A percentile compares a stretch with the other conserved stretches of the same genome.
phyloP scores from a whole-genome alignment of 2,329 filamentous ascomycete genomes.

The Pezizomycotina sp. region DNA sequence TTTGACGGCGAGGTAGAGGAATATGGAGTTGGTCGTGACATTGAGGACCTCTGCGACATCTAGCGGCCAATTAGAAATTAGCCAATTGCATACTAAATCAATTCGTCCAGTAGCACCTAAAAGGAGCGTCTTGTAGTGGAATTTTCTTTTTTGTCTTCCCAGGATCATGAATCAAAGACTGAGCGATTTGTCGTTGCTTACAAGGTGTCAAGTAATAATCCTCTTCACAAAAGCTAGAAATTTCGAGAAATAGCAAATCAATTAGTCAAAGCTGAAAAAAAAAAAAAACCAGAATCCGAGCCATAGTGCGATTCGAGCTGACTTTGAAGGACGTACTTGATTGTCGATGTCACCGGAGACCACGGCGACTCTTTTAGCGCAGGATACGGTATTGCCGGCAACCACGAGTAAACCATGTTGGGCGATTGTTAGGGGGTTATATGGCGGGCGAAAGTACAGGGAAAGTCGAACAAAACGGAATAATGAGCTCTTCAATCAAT shows the following conservation, averaged over 20 bases:
- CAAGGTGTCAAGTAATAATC: constrained; percentile 24
- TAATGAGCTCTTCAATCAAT: background rate
- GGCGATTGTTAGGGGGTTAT: background rate
- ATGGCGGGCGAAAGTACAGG: constrained; percentile 1
- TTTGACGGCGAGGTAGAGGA: constrained; percentile 59
- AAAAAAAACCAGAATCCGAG: background rate
- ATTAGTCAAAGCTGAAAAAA: background rate
- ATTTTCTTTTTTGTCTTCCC: background rate
- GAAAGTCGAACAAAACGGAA: constrained; percentile 1
- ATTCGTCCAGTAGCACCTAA: background rate
- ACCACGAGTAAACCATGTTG: constrained; percentile 11
- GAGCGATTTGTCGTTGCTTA: constrained; percentile 10
- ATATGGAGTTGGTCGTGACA: constrained; percentile 66
- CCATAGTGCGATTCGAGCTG: too few species aligned
- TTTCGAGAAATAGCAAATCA: background rate
- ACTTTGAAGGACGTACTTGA: constrained; percentile 20
- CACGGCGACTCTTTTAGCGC: constrained; percentile 19
- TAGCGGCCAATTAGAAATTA: constrained; percentile 5
- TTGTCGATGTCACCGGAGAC: constrained; percentile 24
- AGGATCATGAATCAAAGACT: background rate
- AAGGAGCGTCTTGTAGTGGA: background rate
- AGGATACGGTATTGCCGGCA: constrained; percentile 22
- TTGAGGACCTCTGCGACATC: constrained; percentile 31
- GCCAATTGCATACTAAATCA: too few species aligned
- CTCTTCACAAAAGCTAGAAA: constrained; percentile 24